Conservation (phyloP, 2,329 filamentous ascomycete genomes). For the Stenocarpella maydis region DNA sequence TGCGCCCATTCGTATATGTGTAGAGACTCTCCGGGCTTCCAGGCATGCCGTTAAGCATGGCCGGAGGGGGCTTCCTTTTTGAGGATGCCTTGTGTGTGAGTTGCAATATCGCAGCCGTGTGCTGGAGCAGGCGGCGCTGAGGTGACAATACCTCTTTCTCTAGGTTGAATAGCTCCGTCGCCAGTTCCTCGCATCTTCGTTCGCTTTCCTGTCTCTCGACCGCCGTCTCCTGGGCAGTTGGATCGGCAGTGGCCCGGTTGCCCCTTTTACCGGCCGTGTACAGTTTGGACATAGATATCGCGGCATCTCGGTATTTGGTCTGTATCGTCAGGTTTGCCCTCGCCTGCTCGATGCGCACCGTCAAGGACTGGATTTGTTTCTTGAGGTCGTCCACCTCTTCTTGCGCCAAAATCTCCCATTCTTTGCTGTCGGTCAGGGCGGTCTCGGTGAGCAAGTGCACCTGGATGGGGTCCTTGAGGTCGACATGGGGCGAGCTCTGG, state of each 20-base stretch:
- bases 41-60: conserved; percentile 66
- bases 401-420: conserved; percentile 85
- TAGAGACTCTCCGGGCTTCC: conserved; percentile 82
- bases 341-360: conserved; percentile 81
- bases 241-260: conserved; percentile 57
- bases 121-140: conserved; percentile 80
- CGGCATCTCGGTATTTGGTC: conserved; percentile 92
- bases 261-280: conserved; percentile 64
- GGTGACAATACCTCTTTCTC: conserved; percentile 80
- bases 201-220: conserved; percentile 78
- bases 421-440: conserved; percentile 85
- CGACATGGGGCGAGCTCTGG: conserved; percentile 65
- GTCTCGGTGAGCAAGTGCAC: conserved; percentile 94
- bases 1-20: conserved; percentile 69
- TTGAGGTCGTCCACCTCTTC: conserved; percentile 93
- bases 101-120: conserved; percentile 92
- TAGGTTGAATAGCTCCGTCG: conserved; percentile 79
- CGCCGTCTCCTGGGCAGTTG: conserved; percentile 69
- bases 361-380: conserved; percentile 79
- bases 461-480: conserved; percentile 77
- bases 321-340: conserved; percentile 87
- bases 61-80: conserved; percentile 60
- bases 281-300: conserved; percentile 83
- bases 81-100: conserved; percentile 82
- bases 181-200: conserved; percentile 85